A percentile compares a stretch with the other conserved stretches of the same genome.
phyloP scores from a whole-genome alignment of 441 rosid genomes.

The Syzygium syzygioides region DNA sequence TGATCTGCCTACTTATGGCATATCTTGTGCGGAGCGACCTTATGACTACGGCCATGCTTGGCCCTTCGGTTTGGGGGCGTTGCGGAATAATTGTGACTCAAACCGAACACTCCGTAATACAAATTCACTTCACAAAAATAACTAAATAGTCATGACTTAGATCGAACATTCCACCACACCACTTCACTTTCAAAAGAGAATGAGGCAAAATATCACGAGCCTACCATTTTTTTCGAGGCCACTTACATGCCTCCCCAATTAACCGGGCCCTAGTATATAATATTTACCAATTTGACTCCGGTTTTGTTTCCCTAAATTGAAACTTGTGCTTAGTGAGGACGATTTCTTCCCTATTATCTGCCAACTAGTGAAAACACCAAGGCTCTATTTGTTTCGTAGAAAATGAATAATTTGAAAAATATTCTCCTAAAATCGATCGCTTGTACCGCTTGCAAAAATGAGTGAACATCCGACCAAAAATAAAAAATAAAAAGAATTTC shows the following conservation, averaged over 20 bases:
- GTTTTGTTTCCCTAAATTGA: background rate
- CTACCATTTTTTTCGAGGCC: background rate
- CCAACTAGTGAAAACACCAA: background rate
- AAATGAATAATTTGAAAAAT: too few species aligned
- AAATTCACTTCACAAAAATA: background rate
- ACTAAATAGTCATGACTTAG: background rate
- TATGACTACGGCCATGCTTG: background rate
- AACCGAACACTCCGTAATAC: fast-evolving
- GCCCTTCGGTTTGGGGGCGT: fast-evolving
- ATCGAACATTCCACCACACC: fast-evolving
- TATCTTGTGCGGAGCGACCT: background rate
- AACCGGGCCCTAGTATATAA: background rate
- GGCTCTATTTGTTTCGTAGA: too few species aligned
- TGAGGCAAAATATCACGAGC: fast-evolving
- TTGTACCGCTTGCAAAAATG: too few species aligned
- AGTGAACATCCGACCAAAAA: too few species aligned
- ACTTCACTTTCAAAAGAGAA: background rate
- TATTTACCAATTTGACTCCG: background rate
- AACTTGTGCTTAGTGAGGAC: background rate
- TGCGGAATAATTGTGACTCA: fast-evolving
- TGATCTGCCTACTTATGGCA: background rate
- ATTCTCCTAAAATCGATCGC: too few species aligned
- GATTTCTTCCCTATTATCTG: background rate
- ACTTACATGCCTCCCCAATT: background rate
- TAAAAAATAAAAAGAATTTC: too few species aligned